Evolutionary conservation across 2,329 filamentous ascomycete genomes (phyloP), one percentile per base, ranked within the genome.

Genomic region (Chaetomium strumarium): DNA sequence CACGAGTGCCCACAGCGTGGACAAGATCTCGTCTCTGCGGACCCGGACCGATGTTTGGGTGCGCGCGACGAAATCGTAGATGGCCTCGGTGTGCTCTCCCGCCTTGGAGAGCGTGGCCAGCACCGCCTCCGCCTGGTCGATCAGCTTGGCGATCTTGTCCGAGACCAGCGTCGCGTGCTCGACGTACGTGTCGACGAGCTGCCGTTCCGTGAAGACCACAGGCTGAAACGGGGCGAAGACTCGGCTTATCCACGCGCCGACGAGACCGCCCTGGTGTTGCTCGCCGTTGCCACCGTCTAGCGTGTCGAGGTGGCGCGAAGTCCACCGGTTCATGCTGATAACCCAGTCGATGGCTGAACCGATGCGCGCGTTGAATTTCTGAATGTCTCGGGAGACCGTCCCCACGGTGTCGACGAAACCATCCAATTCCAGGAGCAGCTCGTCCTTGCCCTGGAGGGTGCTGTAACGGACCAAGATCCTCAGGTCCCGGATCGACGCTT

Each of bases 271-370:
- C n/a, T 55, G 33, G 17, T 56, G 63, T 72, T 29, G 62, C 62
- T 75, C 68, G 29, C 46, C 39, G 39, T 31, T 17, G 30, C 71
- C 64, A 8, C 69, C 55, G 0, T 72, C 73, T n/a, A 88, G 73
- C 8, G 79, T 79, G 60, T 85, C 78, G 43, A 90, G 78, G 42
- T 85, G 82, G 14, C 82, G 76, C 44, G 84, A 77, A 0, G 88
- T 91, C 85, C 85, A 90, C 50, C 80, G 79, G 63, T 89, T 90
- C 51, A 86, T 88, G 56, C 77, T 79, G 54, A 91, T 83, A 46
- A 91, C 83, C 34, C 80, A 80, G 63, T 92, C 88, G 34, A 91
- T 83, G 1, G 85, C 83, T 11, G 81, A 77, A 5, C 86, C 86
- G 58, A 91, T 84, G 60, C 86, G 84, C 0, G 80, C 83, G 69